These are phyloP conservation scores for Baudoinia panamericana DNA, from an alignment of 495 filamentous ascomycete genomes.

Conservation along the genomic window DNA sequence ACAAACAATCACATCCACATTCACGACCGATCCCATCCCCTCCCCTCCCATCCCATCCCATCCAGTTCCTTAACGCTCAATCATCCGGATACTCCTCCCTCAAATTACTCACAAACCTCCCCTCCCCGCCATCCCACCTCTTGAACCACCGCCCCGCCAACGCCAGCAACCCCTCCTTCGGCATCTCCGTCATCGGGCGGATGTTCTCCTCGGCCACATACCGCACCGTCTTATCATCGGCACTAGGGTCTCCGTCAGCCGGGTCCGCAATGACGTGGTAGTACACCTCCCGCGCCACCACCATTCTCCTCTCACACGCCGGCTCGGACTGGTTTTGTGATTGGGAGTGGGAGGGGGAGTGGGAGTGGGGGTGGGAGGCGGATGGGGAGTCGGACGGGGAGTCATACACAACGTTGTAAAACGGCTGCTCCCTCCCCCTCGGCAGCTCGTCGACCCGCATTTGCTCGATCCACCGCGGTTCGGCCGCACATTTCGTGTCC, in stretches of 20 bases:
- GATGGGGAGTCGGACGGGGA: neutral
- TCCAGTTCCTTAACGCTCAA: neutral
- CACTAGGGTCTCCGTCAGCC: conserved; percentile 32
- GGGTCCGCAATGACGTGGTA: conserved; percentile 3
- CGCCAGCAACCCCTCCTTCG: conserved; percentile 42
- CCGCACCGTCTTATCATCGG: conserved; percentile 55
- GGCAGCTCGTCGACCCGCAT: conserved; percentile 51
- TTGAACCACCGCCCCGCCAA: conserved; percentile 83
- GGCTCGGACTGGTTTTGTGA: neutral
- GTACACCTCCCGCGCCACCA: neutral
- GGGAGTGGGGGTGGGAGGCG: no score
- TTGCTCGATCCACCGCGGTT: conserved; percentile 42
- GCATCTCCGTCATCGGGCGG: conserved; percentile 42
- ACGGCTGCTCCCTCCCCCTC: conserved; percentile 57
- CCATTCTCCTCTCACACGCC: neutral
- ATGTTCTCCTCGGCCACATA: conserved; percentile 87
- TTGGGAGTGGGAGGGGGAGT: neutral
- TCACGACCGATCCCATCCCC: no score
- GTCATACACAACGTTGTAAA: conserved; percentile 74
- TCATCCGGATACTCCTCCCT: conserved; percentile 43
- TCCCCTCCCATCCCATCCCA: no score
- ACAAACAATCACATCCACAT: no score
- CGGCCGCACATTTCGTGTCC: conserved; percentile 49
- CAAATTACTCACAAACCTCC: conserved; percentile 75
- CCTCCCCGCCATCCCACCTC: conserved; percentile 55